Percentiles rank a stretch among this genome's conserved stretches.
These are phyloP conservation scores for Aegilops umbellulata DNA, from an alignment of 176 grass and related monocot genomes.

Conservation along the genomic window DNA sequence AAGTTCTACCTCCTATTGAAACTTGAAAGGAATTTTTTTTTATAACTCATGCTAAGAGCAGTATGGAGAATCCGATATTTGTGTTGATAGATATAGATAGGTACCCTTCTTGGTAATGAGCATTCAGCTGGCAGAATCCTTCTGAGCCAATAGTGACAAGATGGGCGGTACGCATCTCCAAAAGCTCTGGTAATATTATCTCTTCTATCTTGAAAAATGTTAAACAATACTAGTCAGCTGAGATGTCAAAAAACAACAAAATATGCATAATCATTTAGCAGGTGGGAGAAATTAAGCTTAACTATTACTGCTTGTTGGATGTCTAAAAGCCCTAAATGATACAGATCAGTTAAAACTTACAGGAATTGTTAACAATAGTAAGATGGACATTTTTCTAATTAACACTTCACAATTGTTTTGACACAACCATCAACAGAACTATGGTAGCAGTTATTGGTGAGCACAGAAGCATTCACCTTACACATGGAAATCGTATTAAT, in stretches of 20 bases:
- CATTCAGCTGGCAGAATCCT: constrained; percentile 62
- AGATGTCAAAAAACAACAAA: constrained; percentile 12
- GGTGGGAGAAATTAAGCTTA: not conserved
- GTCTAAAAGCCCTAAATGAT: not conserved
- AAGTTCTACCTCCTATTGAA: constrained; percentile 7
- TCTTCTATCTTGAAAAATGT: constrained; percentile 72
- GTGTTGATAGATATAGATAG: not conserved
- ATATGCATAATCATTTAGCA: not conserved
- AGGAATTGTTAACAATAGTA: not conserved
- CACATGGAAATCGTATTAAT: not conserved
- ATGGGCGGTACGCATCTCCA: constrained; percentile 95
- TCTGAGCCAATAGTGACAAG: constrained; percentile 90
- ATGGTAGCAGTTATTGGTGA: not conserved
- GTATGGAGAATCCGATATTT: constrained; percentile 14
- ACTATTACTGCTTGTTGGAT: not conserved
- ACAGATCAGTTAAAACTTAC: not conserved
- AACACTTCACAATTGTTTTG: not conserved
- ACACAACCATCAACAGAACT: constrained; percentile 8
- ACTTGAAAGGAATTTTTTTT: not conserved
- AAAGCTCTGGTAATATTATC: constrained; percentile 94
- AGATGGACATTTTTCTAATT: constrained; percentile 2
- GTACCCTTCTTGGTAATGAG: constrained; percentile 78
- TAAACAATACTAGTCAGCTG: constrained; percentile 28
- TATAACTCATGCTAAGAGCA: not conserved
- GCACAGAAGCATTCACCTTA: constrained; percentile 1